Conservation (phyloP, 1,284 basidiomycete species). For the Bjerkandera adusta region DNA sequence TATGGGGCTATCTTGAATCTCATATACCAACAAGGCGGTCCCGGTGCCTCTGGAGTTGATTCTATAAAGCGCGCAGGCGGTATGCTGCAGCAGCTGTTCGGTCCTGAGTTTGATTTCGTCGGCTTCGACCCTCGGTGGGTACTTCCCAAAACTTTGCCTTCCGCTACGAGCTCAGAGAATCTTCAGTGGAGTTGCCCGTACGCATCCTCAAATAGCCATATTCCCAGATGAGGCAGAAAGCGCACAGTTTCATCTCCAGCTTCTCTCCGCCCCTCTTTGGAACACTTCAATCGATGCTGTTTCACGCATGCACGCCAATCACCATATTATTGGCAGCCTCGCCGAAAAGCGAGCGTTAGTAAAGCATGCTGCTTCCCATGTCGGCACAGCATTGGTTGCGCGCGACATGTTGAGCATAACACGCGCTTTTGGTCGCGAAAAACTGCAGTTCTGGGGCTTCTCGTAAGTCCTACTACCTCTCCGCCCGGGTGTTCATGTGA, state of each 20-base stretch:
- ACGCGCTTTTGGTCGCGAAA: slow-evolving; percentile 23
- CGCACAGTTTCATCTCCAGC: neutral
- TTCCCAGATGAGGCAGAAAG: slow-evolving; percentile 9
- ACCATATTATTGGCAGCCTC: slow-evolving; percentile 21
- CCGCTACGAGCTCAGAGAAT: slow-evolving; percentile 1
- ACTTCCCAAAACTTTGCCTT: slow-evolving; percentile 13
- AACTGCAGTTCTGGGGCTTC: slow-evolving; percentile 29
- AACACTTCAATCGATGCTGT: slow-evolving; percentile 23
- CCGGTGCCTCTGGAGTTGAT: slow-evolving; percentile 31
- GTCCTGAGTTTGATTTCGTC: slow-evolving; percentile 31
- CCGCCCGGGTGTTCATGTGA: neutral
- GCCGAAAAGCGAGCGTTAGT: slow-evolving; percentile 16
- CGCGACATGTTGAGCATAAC: slow-evolving; percentile 29
- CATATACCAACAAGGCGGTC: too few species aligned
- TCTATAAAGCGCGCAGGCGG: neutral
- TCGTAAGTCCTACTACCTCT: slow-evolving; percentile 15
- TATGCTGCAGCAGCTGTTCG: slow-evolving; percentile 16
- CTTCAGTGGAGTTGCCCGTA: slow-evolving; percentile 17
- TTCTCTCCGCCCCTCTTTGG: neutral
- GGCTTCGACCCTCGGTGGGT: slow-evolving; percentile 32
- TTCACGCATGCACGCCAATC: slow-evolving; percentile 16
- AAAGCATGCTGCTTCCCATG: slow-evolving; percentile 12
- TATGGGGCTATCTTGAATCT: too few species aligned
- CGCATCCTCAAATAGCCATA: slow-evolving; percentile 14
- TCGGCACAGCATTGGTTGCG: slow-evolving; percentile 20